Evolutionary conservation across 192 early-diverging fungal genomes (phyloP).

Genomic region (Backusella macrospora): DNA sequence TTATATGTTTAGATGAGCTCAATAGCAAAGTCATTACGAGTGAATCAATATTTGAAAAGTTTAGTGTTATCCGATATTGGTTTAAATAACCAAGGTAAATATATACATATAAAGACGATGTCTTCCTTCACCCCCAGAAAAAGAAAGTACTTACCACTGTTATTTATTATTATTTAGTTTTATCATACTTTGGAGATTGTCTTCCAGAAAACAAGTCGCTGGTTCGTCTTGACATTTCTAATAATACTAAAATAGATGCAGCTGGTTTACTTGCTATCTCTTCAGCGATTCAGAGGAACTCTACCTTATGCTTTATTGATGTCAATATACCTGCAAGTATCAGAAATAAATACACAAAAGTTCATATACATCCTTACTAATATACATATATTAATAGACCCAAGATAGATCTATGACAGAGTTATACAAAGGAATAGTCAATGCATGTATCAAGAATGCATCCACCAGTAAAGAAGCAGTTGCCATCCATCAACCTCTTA

Average conservation of each 20-base stretch:
- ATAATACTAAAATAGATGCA: conserved; percentile 78
- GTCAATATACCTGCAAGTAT: conserved; percentile 57
- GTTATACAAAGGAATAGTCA: conserved; percentile 31
- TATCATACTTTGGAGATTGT: conserved; percentile 69
- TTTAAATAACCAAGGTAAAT: conserved; percentile 27
- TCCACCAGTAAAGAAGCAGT: conserved; percentile 12
- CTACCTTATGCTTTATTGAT: conserved; percentile 74
- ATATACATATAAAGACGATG: background rate
- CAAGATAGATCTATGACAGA: conserved; percentile 34
- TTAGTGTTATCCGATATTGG: conserved; percentile 33
- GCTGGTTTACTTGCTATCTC: conserved; percentile 84
- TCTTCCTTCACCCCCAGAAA: background rate
- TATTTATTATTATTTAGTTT: conserved; percentile 54
- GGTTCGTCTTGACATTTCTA: conserved; percentile 74
- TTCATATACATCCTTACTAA: background rate
- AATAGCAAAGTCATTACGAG: conserved; percentile 43
- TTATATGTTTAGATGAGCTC: conserved; percentile 36
- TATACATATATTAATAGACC: conserved; percentile 9
- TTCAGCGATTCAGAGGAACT: conserved; percentile 77
- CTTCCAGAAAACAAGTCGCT: conserved; percentile 75
- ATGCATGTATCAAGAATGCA: conserved; percentile 36
- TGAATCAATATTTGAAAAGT: conserved; percentile 51
- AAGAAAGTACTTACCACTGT: background rate
- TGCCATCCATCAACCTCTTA: background rate
- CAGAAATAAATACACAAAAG: background rate